phyloP scores from a whole-genome alignment of 352 stramenopile species.

The Pythium dissotocum region DNA sequence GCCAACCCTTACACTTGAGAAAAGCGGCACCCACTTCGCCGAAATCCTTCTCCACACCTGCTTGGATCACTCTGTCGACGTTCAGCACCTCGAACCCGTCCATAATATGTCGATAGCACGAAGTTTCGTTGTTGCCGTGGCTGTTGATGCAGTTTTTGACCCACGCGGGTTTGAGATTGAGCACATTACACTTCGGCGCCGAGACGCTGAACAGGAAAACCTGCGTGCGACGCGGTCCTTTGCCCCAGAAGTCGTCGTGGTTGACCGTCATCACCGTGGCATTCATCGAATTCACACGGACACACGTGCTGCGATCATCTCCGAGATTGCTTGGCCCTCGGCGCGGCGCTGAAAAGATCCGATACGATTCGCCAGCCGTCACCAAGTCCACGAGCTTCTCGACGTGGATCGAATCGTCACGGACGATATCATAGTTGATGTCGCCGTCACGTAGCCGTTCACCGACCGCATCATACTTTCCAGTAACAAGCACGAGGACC shows the following conservation, averaged over 20 bases:
- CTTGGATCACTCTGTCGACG: conserved; percentile 38
- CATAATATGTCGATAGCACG: conserved; percentile 52
- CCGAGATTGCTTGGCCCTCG: conserved; percentile 26
- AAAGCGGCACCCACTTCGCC: conserved; percentile 48
- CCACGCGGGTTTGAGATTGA: conserved; percentile 28
- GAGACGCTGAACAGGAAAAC: conserved; percentile 41
- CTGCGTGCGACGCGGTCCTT: conserved; percentile 29
- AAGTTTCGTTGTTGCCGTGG: conserved; percentile 29
- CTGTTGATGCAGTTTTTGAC: conserved; percentile 33
- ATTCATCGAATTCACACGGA: conserved; percentile 39
- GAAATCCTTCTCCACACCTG: conserved; percentile 40
- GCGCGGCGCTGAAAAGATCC: conserved; percentile 31
- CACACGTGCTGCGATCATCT: conserved; percentile 32
- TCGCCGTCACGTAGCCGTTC: conserved; percentile 16
- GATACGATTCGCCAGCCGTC: conserved; percentile 23
- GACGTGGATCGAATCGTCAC: conserved; percentile 12
- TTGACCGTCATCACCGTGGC: conserved; percentile 31
- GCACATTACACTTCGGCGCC: conserved; percentile 32
- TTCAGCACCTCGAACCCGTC: conserved; percentile 45
- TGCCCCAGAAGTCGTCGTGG: conserved; percentile 43
- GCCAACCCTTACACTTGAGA: conserved; percentile 47
- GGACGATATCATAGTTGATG: conserved; percentile 35
- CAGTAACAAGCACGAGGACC: conserved; percentile 18
- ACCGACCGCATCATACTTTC: conserved; percentile 23
- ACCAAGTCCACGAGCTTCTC: conserved; percentile 32